Evolutionary conservation across 1,139 yeast genomes (phyloP), one percentile per base, ranked within the genome.

Genomic region (Kodamaea derodonti): DNA sequence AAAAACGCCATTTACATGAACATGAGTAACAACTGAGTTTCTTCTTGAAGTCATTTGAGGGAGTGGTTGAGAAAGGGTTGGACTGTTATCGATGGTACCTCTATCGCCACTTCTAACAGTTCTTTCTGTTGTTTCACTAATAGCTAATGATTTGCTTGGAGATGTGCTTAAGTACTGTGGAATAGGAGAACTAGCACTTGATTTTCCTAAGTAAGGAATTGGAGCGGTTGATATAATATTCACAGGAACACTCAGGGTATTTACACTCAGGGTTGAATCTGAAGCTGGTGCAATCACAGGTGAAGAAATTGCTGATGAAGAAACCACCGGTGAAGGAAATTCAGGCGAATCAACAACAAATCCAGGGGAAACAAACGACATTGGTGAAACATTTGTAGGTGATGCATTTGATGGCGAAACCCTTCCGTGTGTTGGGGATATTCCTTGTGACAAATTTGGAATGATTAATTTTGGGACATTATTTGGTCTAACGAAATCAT

Each of bases 1-100:
- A 42, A 69, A 55, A 46, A 66, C 65, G 53, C 78, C 71, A 56
- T 72, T 58, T 50, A 72, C 76, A 61, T 72, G 56, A 12, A 65
- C 59, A 44, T 70, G 69, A 33, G 75, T 62, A 14, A 69, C 72
- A 8, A 63, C 69, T 2, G 74, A 67, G 40, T 66, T 64, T 36
- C 72, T 53, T 47, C 75, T 58, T 23, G 69, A 42, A 34, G 43
- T 39, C 15, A 18, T 17, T 11, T 20, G 20, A 20, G 32, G 26
- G 16, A 17, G 24, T 6, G 22, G 22, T 7, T 18, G 22, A 18
- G 9, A 7, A 18, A 18, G 22, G 11, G 11, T 11, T 6, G 27
- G 27, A 9, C 15, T 12, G 11, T 11, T 14, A 7, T 14, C 9
- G 9, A 18, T 6, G n/a, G 14, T 24, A 7, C 6, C 6, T 18